Evolutionary conservation across 2,329 filamentous ascomycete genomes (phyloP), one percentile per base, ranked within the genome.

Genomic region (Cladophialophora carrionii): DNA sequence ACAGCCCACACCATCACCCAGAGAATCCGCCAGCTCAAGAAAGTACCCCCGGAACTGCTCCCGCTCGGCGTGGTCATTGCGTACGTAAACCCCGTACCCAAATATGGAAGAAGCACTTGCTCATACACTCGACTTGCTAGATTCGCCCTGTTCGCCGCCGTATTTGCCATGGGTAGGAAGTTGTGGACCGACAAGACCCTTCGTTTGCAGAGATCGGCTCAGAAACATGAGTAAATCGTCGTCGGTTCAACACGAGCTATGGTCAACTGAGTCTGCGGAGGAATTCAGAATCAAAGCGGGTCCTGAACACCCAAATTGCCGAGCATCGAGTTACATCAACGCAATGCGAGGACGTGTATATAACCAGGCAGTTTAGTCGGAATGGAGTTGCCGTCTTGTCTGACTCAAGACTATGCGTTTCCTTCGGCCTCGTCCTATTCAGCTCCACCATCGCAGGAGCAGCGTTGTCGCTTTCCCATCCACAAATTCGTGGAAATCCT

Each of bases 1-100:
- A n/a, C 70, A 99, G 95, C 92, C 78, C 95, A 98, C 84, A 97
- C 94, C 75, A 88, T 98, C 80, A 96, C 94, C 72, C 95, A 98
- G 84, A 91, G 94, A 78, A 85, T 99, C 75, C 90, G 93, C 78
- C 89, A 88, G 78, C 85, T 97, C 76, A 93, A 90, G 86, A 88
- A 88, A 82, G 90, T 98, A 76, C 95, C 95, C 73, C 88, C 92
- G 73, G 95, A 99, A 85, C 85, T 99, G 86, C 87, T 93, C 73
- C 95, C 95, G 76, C 89, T 99, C 74, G 93, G 90, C 79, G 82
- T 95, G 73, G 95, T 98, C 80, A 88, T 98, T 75, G 87, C 83
- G 82, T 94, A 93, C 78, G 91, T 79, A 41, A 24, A 63, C 57
- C 52, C 20, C 32, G 29, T n/a, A 22, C 4, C 7, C 20, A 34